Percentiles rank a stretch among this genome's conserved stretches.
Conservation (phyloP, 2,329 filamentous ascomycete species). For the Paecilomyces fulvus region DNA sequence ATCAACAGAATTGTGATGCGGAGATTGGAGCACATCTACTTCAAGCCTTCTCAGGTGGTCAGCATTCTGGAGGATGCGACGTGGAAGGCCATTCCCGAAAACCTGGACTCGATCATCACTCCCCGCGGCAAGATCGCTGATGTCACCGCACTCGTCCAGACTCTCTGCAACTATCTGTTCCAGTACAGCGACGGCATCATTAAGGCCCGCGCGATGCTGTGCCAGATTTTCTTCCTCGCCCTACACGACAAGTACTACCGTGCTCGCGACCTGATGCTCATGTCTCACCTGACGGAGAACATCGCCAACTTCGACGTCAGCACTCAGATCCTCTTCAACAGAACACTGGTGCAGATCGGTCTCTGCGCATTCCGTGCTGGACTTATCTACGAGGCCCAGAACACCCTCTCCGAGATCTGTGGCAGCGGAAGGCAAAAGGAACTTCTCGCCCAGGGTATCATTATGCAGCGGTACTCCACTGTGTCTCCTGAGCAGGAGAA, state of each 20-base stretch:
- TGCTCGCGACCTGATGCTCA: conserved; percentile 97
- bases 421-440: conserved; percentile 97
- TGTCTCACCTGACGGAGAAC: conserved; percentile 97
- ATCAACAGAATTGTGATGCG: conserved; percentile 91
- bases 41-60: conserved; percentile 93
- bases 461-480: conserved; percentile 94
- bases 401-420: conserved; percentile 95
- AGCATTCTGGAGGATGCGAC: conserved; percentile 89
- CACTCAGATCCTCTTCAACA: conserved; percentile 98
- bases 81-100: conserved; percentile 69
- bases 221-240: conserved; percentile 96
- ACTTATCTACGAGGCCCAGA: conserved; percentile 94
- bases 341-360: conserved; percentile 93
- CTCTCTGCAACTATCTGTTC: conserved; percentile 93
- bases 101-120: conserved; percentile 71
- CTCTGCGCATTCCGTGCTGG: conserved; percentile 97
- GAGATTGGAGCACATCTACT: conserved; percentile 94
- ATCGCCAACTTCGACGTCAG: conserved; percentile 94
- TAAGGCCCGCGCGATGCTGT: conserved; percentile 91
- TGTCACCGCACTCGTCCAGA: conserved; percentile 64
- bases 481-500: conserved; percentile 97
- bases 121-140: conserved; percentile 61
- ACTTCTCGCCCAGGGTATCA: conserved; percentile 91
- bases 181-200: conserved; percentile 91
- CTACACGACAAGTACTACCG: conserved; percentile 97